A percentile compares a stretch with the other conserved stretches of the same genome.
phyloP scores from a whole-genome alignment of 1,284 basidiomycete species.

The Pseudozyma pruni region DNA sequence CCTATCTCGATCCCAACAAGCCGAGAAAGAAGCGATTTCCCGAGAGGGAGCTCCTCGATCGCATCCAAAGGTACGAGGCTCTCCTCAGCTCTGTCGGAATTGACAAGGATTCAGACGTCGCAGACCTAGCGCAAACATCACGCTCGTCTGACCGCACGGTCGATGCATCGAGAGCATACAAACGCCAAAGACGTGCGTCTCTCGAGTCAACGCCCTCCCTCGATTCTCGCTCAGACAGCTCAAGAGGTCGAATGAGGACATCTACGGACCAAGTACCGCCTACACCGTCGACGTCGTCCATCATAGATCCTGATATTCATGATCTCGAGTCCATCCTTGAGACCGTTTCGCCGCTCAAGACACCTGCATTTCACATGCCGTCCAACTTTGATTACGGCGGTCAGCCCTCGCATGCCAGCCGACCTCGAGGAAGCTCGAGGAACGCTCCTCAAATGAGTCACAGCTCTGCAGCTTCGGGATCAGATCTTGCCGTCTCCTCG shows the following conservation, averaged over 20 bases:
- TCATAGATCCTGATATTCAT: constrained; percentile 14
- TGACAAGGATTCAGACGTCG: background rate
- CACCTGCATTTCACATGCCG: background rate
- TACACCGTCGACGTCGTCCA: background rate
- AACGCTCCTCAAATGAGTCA: background rate
- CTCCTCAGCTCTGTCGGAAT: constrained; percentile 6
- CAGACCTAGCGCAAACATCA: background rate
- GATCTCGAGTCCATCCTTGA: constrained; percentile 15
- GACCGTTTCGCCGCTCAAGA: background rate
- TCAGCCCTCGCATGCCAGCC: background rate
- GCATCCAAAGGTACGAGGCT: constrained; percentile 18
- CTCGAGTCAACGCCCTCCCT: background rate
- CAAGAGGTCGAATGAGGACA: background rate
- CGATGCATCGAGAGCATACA: background rate
- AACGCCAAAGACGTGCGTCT: background rate
- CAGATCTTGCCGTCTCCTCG: constrained; percentile 4
- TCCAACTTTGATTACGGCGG: background rate
- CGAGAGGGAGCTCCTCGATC: constrained; percentile 14
- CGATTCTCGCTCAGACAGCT: no score
- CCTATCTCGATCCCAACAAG: constrained; percentile 5
- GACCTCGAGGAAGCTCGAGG: no score
- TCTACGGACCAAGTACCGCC: background rate
- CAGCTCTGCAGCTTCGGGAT: background rate
- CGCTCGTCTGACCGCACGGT: background rate
- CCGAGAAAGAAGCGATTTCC: constrained; percentile 21